phyloP scores from a whole-genome alignment of 129 eudicot species.

The Chrysanthemum makinoi region DNA sequence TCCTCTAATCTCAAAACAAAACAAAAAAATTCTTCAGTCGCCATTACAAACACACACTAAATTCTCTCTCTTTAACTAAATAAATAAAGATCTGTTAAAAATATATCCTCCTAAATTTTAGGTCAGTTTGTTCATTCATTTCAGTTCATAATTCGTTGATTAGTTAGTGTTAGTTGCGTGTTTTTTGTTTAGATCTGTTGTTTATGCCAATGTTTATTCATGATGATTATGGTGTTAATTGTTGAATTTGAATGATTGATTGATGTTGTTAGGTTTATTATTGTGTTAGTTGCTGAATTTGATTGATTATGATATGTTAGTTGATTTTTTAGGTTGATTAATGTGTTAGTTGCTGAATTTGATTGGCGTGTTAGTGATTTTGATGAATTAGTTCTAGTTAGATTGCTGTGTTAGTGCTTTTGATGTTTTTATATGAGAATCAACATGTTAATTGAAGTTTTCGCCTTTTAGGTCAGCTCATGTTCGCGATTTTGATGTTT shows the following conservation, averaged over 20 bases:
- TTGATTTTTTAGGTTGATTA: no score
- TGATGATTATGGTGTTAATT: neutral
- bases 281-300: no score
- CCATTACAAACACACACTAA: conserved; percentile 33
- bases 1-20: neutral
- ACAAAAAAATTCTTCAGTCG: conserved; percentile 8
- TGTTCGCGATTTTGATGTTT: no score
- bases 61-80: conserved; percentile 28
- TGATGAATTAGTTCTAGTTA: no score
- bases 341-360: no score
- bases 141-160: conserved; percentile 8
- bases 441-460: no score
- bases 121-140: conserved; percentile 26
- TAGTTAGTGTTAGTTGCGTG: conserved; percentile 5
- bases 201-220: conserved; percentile 2
- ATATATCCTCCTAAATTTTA: conserved; percentile 28
- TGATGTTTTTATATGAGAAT: no score
- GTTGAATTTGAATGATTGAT: conserved; percentile 14
- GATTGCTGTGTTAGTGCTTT: no score
- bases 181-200: conserved; percentile 19
- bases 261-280: neutral
- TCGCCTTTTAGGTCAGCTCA: no score
- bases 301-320: no score
- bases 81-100: conserved; percentile 35
- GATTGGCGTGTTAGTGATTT: no score